phyloP scores from a whole-genome alignment of 2,329 filamentous ascomycete species.

The Phaeosphaeriaceae sp. region DNA sequence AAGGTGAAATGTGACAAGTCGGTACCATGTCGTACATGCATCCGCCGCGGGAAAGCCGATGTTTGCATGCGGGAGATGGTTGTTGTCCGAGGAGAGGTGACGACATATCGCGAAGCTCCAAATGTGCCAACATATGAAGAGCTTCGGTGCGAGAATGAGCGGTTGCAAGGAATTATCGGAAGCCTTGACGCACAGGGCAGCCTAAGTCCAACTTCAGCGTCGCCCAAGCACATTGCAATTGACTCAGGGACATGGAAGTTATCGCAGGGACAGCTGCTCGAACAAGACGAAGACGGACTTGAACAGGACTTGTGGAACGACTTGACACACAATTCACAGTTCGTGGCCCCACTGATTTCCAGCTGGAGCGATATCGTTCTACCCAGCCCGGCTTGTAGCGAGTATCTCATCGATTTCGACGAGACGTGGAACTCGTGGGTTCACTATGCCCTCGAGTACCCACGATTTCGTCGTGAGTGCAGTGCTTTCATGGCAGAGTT shows the following conservation, averaged over 20 bases:
- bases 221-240: not conserved
- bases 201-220: not conserved
- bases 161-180: not conserved
- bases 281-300: constrained; percentile 1
- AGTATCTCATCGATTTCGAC: constrained; percentile 4
- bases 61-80: constrained; percentile 3
- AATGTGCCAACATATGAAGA: constrained; percentile 3
- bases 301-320: not conserved
- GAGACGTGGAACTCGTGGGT: constrained; percentile 10
- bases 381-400: not conserved
- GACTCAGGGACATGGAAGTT: not conserved
- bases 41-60: constrained; percentile 4
- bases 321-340: not conserved
- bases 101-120: not conserved
- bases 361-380: constrained; percentile 5
- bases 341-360: not conserved
- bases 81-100: constrained; percentile 6
- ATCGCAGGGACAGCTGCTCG: not conserved
- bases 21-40: constrained; percentile 1
- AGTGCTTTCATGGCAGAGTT: constrained; percentile 2
- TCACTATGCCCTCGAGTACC: constrained; percentile 11
- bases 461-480: constrained; percentile 1
- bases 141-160: constrained; percentile 5
- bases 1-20: constrained; percentile 9
- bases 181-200: not conserved